These are phyloP conservation scores for Eucalyptus brandiana DNA, from an alignment of 345 rosid genomes.

Conservation along the genomic window DNA sequence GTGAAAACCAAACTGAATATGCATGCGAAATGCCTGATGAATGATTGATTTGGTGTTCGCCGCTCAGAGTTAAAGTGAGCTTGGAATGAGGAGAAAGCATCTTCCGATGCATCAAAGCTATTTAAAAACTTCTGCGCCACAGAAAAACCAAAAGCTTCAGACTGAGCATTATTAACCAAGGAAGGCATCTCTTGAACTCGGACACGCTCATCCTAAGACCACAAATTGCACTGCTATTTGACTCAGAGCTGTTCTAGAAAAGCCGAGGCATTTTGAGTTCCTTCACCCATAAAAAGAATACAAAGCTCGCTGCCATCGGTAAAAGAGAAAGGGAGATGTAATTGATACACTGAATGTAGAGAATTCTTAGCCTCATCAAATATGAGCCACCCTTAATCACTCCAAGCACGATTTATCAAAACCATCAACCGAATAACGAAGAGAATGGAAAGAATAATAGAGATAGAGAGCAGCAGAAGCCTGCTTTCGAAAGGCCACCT, in stretches of 20 bases:
- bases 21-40: neutral
- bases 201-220: neutral
- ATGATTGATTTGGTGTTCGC: neutral
- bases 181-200: neutral
- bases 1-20: neutral
- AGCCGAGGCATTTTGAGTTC: neutral
- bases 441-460: too few relatives aligned
- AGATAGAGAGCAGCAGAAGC: too few relatives aligned
- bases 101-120: neutral
- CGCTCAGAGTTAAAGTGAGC: neutral
- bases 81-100: neutral
- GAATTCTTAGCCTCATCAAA: too few relatives aligned
- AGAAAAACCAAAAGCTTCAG: neutral
- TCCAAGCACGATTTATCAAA: too few relatives aligned
- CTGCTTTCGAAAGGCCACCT: too few relatives aligned
- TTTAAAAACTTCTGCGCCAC: neutral
- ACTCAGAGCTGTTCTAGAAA: neutral
- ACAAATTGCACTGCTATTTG: neutral
- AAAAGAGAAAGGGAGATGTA: too few relatives aligned
- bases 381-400: too few relatives aligned
- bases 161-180: neutral
- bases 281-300: neutral
- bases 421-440: too few relatives aligned
- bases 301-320: neutral
- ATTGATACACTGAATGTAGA: too few relatives aligned